A percentile compares a stretch with the other conserved stretches of the same genome.
phyloP scores from a whole-genome alignment of 768 basidiomycete genomes.

The Cystobasidiopsis lactophilus region DNA sequence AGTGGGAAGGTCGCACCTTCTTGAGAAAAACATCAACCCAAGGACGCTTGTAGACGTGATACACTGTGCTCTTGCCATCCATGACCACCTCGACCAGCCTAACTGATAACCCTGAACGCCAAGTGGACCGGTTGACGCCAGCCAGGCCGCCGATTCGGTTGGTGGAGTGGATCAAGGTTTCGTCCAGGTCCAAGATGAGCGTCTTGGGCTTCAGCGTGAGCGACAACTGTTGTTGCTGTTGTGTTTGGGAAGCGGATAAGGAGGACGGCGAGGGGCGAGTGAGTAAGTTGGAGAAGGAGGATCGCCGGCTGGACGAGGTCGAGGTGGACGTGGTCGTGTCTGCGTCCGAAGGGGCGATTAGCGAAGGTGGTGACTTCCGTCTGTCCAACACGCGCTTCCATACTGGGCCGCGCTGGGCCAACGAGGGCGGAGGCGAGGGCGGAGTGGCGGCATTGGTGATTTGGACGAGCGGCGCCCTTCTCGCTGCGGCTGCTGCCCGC shows the following conservation, averaged over 20 bases:
- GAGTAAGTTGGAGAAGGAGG: no score
- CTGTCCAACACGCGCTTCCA: no score
- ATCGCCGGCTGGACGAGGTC: no score
- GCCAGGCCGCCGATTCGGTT: constrained; percentile 25
- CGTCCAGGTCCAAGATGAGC: constrained; percentile 88
- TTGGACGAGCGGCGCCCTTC: no score
- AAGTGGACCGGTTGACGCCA: constrained; percentile 3
- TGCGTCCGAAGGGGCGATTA: no score
- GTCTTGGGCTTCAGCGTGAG: constrained; percentile 66
- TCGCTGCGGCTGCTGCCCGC: no score
- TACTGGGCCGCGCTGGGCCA: no score
- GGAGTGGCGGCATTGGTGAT: no score
- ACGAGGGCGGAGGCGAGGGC: no score
- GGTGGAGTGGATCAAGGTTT: constrained; percentile 94
- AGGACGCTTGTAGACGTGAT: constrained; percentile 95
- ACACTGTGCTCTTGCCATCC: constrained; percentile 67
- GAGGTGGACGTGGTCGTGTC: no score
- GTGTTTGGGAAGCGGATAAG: background rate
- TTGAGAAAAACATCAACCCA: constrained; percentile 87
- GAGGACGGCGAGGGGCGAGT: no score
- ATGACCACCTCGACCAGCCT: constrained; percentile 85
- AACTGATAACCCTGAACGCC: constrained; percentile 23
- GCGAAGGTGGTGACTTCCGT: no score
- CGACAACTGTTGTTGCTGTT: background rate
- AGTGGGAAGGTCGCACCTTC: constrained; percentile 34